Evolutionary conservation across 2,329 filamentous ascomycete genomes (phyloP).

Genomic region (Teratosphaeriaceae sp.): DNA sequence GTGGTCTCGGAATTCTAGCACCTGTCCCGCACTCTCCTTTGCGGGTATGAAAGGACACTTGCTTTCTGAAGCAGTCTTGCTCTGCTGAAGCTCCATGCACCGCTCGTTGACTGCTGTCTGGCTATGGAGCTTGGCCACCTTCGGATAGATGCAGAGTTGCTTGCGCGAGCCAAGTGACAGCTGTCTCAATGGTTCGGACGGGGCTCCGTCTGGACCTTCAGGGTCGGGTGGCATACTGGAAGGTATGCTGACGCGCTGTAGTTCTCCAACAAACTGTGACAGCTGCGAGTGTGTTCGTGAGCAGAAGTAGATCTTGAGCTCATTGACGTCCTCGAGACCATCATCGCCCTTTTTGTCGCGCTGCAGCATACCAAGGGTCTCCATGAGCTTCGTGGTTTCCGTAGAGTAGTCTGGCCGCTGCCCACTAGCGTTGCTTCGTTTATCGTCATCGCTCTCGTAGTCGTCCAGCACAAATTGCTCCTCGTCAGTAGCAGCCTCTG

Average conservation of each 20-base stretch:
- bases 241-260: constrained; percentile 71
- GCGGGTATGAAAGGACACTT: constrained; percentile 71
- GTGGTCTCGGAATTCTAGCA: constrained; percentile 78
- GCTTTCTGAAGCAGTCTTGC: constrained; percentile 53
- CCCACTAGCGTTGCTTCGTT: constrained; percentile 10
- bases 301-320: constrained; percentile 83
- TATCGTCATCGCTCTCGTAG: constrained; percentile 58
- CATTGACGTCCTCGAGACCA: constrained; percentile 49
- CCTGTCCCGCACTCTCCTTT: constrained; percentile 64
- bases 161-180: constrained; percentile 80
- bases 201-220: constrained; percentile 13
- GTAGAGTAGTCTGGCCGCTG: constrained; percentile 46
- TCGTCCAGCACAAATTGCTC: constrained; percentile 70
- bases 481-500: constrained; percentile 49
- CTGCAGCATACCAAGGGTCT: constrained; percentile 46
- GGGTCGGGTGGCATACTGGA: constrained; percentile 49
- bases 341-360: constrained; percentile 30
- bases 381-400: constrained; percentile 68
- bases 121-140: constrained; percentile 62
- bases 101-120: constrained; percentile 85
- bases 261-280: constrained; percentile 77
- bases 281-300: constrained; percentile 90
- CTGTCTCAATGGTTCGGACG: constrained; percentile 65
- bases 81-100: constrained; percentile 83
- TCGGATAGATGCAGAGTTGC: constrained; percentile 81